Evolutionary conservation across 176 grass and related monocot genomes (phyloP).

Genomic region (Triticum turgidum): DNA sequence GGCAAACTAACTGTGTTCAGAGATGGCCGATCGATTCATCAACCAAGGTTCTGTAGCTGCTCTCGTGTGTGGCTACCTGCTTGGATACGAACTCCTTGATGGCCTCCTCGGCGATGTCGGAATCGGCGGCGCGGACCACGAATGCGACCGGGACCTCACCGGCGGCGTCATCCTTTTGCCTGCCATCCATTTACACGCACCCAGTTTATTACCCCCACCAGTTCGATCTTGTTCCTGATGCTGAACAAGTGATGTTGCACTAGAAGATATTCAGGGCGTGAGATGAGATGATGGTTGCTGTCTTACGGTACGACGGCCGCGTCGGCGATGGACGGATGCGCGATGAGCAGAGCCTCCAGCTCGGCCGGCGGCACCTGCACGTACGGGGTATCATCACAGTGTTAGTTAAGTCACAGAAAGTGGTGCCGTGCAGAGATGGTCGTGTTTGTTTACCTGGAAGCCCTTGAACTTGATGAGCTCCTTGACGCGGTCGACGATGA

Average conservation of each 20-base stretch:
- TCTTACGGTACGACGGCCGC: slow-evolving; percentile 88
- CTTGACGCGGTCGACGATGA: slow-evolving; percentile 96
- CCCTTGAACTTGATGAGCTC: slow-evolving; percentile 99
- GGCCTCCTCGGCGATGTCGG: slow-evolving; percentile 67
- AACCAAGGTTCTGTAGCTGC: background rate
- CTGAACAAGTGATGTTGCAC: background rate
- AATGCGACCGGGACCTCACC: slow-evolving; percentile 92
- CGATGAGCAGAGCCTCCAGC: slow-evolving; percentile 80
- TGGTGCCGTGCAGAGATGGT: background rate
- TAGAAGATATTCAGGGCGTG: background rate
- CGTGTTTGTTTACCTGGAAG: slow-evolving; percentile 54
- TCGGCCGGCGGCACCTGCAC: slow-evolving; percentile 89
- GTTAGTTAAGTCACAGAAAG: background rate
- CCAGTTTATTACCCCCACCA: background rate
- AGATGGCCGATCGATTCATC: background rate
- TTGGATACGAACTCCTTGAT: slow-evolving; percentile 86
- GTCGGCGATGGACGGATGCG: slow-evolving; percentile 71
- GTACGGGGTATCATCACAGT: background rate
- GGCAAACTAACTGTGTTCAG: background rate
- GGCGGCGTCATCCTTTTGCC: slow-evolving; percentile 76
- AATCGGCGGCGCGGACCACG: slow-evolving; percentile 58
- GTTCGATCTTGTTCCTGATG: background rate
- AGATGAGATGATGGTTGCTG: background rate
- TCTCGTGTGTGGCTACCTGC: slow-evolving; percentile 39
- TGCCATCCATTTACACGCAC: slow-evolving; percentile 16